Percentiles rank a stretch among this genome's conserved stretches.
Conservation (phyloP, 805 yeast species). For the Debaryomyces prosopidis region DNA sequence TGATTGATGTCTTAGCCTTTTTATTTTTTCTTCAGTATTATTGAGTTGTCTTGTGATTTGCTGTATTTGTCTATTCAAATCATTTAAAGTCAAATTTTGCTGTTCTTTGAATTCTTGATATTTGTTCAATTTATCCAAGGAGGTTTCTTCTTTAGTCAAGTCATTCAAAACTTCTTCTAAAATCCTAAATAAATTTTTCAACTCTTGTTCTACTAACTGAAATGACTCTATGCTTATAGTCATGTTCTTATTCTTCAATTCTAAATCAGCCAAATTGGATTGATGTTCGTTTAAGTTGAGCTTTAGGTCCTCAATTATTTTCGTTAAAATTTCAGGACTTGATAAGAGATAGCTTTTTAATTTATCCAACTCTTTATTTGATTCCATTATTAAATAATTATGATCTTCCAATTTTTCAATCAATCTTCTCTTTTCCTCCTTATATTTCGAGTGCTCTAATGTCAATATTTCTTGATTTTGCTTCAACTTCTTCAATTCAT, state of each 20-base stretch:
- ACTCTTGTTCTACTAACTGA: constrained; percentile 38
- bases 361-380: constrained; percentile 58
- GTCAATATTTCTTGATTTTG: constrained; percentile 62
- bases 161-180: constrained; percentile 54
- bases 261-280: constrained; percentile 24
- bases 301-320: constrained; percentile 54
- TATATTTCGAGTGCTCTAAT: constrained; percentile 62
- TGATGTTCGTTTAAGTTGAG: constrained; percentile 41
- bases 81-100: constrained; percentile 35
- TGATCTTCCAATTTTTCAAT: constrained; percentile 62
- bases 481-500: constrained; percentile 60
- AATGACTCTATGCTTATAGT: constrained; percentile 59
- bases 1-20: constrained; percentile 44
- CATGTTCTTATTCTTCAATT: constrained; percentile 50
- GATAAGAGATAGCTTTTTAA: constrained; percentile 60
- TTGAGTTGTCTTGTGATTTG: constrained; percentile 53
- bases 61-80: constrained; percentile 41
- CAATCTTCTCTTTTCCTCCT: constrained; percentile 57
- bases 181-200: constrained; percentile 47
- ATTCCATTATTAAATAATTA: constrained; percentile 55
- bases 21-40: constrained; percentile 48
- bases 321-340: constrained; percentile 55
- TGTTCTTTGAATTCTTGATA: constrained; percentile 43
- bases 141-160: constrained; percentile 41
- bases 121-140: constrained; percentile 35